Conservation (phyloP, 2,329 filamentous ascomycete species). For the Diaporthe destruens region DNA sequence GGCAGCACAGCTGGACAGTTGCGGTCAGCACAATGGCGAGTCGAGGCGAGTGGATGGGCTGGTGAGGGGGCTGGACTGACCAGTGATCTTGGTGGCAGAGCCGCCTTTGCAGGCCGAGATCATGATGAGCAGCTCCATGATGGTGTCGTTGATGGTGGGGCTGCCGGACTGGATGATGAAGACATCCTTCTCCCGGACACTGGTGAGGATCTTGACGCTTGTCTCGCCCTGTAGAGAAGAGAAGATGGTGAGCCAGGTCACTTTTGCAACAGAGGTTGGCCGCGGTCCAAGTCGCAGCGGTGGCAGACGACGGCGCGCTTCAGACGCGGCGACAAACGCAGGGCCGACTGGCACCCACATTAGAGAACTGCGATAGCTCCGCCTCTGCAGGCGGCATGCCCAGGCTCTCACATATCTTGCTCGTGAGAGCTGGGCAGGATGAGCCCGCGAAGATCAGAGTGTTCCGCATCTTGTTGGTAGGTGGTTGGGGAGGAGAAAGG, state of each 20-base stretch:
- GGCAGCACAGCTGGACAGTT: constrained; percentile 78
- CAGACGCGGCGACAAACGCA: constrained; percentile 43
- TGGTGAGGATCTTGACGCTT: constrained; percentile 76
- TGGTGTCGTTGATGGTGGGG: constrained; percentile 95
- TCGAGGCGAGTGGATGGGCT: constrained; percentile 16
- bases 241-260: constrained; percentile 43
- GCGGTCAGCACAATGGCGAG: constrained; percentile 20
- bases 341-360: constrained; percentile 56
- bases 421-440: constrained; percentile 74
- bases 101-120: constrained; percentile 98
- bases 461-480: constrained; percentile 67
- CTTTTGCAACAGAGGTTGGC: constrained; percentile 29
- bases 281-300: constrained; percentile 19
- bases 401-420: constrained; percentile 76
- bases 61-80: constrained; percentile 58
- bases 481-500: constrained; percentile 30
- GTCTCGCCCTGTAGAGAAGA: constrained; percentile 70
- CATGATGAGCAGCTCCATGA: constrained; percentile 99
- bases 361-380: constrained; percentile 78
- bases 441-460: constrained; percentile 77
- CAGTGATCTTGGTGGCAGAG: constrained; percentile 95
- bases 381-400: constrained; percentile 74
- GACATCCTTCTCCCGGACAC: constrained; percentile 96
- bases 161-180: constrained; percentile 99
- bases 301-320: constrained; percentile 41